Percentiles rank a stretch among this genome's conserved stretches.
Evolutionary conservation across 129 eudicot genomes (phyloP).

Genomic region (Centella asiatica): DNA sequence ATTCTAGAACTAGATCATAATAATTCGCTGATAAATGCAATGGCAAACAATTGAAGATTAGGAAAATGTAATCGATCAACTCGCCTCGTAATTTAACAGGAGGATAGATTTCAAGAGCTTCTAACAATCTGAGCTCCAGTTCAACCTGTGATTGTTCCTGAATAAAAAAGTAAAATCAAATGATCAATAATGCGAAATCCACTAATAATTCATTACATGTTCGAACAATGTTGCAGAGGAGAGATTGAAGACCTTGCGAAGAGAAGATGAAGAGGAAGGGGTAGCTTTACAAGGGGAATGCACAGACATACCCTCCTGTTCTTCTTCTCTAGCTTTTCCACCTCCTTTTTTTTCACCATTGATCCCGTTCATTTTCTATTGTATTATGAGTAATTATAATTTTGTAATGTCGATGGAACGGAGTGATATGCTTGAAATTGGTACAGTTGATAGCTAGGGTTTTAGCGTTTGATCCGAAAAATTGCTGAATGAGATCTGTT

Average conservation of each 20-base stretch:
- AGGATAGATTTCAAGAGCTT: slow-evolving; percentile 87
- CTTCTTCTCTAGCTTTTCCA: slow-evolving; percentile 52
- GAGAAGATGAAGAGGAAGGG: slow-evolving; percentile 63
- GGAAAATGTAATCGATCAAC: neutral
- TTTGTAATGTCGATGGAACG: too few species aligned
- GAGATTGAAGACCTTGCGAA: slow-evolving; percentile 44
- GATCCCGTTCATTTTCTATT: slow-evolving; percentile 30
- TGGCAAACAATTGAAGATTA: neutral
- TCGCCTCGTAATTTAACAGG: slow-evolving; percentile 73
- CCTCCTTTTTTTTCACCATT: slow-evolving; percentile 31
- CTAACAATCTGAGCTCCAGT: slow-evolving; percentile 69
- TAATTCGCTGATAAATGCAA: neutral
- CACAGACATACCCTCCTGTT: slow-evolving; percentile 80
- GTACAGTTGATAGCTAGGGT: too few species aligned
- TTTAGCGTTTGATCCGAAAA: too few species aligned
- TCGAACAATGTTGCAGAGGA: neutral
- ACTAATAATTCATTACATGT: neutral
- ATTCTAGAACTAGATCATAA: too few species aligned
- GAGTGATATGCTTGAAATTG: too few species aligned
- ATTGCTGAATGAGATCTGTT: too few species aligned
- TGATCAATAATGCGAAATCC: neutral
- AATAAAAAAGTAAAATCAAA: neutral
- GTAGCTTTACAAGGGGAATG: slow-evolving; percentile 84
- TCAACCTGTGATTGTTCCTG: slow-evolving; percentile 79
- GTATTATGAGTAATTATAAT: too few species aligned